These are phyloP conservation scores for Talaromyces nanjingensis DNA, from an alignment of 495 filamentous ascomycete genomes.

Conservation along the genomic window DNA sequence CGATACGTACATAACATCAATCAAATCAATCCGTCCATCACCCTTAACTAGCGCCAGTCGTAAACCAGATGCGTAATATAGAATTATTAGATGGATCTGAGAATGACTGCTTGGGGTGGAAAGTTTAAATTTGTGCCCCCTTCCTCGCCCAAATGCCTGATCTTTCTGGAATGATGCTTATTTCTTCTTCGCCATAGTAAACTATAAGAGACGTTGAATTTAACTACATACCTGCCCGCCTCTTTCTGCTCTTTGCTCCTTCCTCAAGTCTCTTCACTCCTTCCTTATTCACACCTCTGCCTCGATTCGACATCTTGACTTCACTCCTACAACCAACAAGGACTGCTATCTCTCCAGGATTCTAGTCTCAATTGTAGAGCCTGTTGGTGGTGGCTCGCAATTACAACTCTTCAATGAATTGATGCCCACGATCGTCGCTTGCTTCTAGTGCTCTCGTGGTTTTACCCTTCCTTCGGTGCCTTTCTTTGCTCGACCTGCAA, in stretches of 20 bases:
- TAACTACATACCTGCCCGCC: neutral
- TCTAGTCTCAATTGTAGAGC: neutral
- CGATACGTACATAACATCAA: neutral
- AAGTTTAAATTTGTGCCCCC: slow-evolving; percentile 2
- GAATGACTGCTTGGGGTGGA: neutral
- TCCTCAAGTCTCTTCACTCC: neutral
- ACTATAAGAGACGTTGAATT: neutral
- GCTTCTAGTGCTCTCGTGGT: neutral
- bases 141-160: slow-evolving; percentile 3
- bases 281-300: neutral
- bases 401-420: neutral
- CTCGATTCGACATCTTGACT: neutral
- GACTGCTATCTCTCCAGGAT: neutral
- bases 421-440: neutral
- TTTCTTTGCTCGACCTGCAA: neutral
- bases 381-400: neutral
- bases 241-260: neutral
- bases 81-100: slow-evolving; percentile 1
- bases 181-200: neutral
- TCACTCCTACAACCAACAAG: neutral
- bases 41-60: neutral
- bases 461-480: neutral
- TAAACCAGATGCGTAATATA: slow-evolving; percentile 1
- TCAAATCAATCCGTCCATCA: neutral
- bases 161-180: slow-evolving; percentile 1